Percentiles rank a stretch among this genome's conserved stretches.
Conservation (phyloP, 148 eudicot species). For the Oxyria digyna region DNA sequence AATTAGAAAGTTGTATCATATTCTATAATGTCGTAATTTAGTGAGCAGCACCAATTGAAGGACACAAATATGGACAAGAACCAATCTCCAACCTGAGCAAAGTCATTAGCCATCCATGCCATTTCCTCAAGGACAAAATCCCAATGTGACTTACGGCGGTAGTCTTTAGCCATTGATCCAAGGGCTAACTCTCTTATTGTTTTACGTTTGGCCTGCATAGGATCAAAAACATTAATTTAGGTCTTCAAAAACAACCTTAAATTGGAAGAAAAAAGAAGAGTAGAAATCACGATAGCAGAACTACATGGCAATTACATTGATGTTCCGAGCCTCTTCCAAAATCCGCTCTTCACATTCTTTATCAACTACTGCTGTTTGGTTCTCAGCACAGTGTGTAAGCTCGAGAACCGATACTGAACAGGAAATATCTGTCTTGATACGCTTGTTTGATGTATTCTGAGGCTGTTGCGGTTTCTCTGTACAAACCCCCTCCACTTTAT, state of each 20-base stretch:
- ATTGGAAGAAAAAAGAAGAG: neutral
- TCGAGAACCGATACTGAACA: constrained; percentile 18
- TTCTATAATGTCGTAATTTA: neutral
- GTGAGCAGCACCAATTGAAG: constrained; percentile 1
- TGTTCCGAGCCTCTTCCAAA: constrained; percentile 67
- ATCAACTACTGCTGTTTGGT: constrained; percentile 23
- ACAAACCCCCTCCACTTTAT: constrained; percentile 15
- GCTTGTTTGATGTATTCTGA: constrained; percentile 16
- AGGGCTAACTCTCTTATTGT: constrained; percentile 63
- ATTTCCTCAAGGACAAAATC: constrained; percentile 89
- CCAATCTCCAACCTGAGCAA: constrained; percentile 59
- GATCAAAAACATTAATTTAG: constrained; percentile 5
- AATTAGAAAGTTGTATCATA: neutral
- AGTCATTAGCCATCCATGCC: constrained; percentile 98
- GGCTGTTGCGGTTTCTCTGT: constrained; percentile 13
- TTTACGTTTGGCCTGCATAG: constrained; percentile 64
- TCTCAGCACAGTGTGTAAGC: constrained; percentile 20
- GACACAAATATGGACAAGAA: neutral
- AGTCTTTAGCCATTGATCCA: constrained; percentile 27
- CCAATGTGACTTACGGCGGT: constrained; percentile 61
- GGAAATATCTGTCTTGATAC: constrained; percentile 12
- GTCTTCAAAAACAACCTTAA: constrained; percentile 1
- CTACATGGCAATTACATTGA: constrained; percentile 35
- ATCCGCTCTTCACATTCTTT: constrained; percentile 70
- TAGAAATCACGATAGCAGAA: neutral